These are phyloP conservation scores for Plasmodium cynomolgi DNA, from an alignment of 169 alveolate species.

Conservation along the genomic window DNA sequence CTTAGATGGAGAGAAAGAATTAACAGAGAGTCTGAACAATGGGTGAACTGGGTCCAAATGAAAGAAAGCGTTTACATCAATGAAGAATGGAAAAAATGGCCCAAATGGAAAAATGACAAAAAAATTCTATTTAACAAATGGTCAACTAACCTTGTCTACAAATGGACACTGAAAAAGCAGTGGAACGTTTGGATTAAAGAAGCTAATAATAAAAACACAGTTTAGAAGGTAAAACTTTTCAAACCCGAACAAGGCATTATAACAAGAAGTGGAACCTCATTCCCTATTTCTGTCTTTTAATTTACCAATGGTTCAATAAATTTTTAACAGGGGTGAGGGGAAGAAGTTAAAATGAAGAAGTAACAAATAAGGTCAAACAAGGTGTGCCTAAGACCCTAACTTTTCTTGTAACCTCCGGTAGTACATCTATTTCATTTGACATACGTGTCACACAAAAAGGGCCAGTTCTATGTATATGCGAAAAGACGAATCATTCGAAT, in stretches of 20 bases:
- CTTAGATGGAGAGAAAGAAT: conserved; percentile 18
- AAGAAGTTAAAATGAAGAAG: neutral
- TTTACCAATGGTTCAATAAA: neutral
- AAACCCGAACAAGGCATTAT: neutral
- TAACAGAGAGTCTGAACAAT: conserved; percentile 20
- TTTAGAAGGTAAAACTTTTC: neutral
- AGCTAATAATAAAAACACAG: neutral
- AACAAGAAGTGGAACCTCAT: neutral
- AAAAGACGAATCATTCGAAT: neutral
- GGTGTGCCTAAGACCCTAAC: neutral
- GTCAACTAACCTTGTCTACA: conserved; percentile 6
- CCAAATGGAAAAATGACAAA: conserved; percentile 3
- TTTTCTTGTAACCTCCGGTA: neutral
- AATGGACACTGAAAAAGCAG: conserved; percentile 12
- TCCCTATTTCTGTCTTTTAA: neutral
- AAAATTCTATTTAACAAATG: conserved; percentile 3
- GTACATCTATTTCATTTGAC: neutral
- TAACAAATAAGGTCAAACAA: neutral
- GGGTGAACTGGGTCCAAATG: conserved; percentile 23
- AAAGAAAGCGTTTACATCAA: conserved; percentile 5
- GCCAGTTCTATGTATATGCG: neutral
- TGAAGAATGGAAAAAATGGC: conserved; percentile 8
- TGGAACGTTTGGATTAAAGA: conserved; percentile 17
- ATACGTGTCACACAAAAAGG: neutral
- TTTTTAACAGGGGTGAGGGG: neutral